Evolutionary conservation across 2,329 filamentous ascomycete species (phyloP).

Genomic region (Alternaria brassicicola): DNA sequence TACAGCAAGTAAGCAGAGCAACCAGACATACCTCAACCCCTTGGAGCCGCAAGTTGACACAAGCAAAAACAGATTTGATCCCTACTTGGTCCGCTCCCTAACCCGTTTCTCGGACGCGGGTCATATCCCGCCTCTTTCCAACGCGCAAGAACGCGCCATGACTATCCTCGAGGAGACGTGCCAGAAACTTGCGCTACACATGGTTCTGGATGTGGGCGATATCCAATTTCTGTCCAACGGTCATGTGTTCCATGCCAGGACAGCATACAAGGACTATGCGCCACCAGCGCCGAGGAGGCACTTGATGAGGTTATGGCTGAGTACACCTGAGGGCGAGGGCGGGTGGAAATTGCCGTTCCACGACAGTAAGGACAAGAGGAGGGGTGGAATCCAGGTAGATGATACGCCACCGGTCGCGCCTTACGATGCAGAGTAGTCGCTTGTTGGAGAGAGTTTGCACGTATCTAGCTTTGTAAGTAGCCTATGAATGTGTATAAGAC

Average conservation of each 20-base stretch:
- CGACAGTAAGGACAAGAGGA: slow-evolving; percentile 82
- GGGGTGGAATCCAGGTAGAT: slow-evolving; percentile 87
- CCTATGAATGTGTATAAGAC: background rate
- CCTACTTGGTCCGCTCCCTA: slow-evolving; percentile 82
- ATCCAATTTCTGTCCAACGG: slow-evolving; percentile 86
- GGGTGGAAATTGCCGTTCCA: slow-evolving; percentile 85
- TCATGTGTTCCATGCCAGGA: slow-evolving; percentile 81
- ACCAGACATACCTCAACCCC: background rate
- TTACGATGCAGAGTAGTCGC: slow-evolving; percentile 73
- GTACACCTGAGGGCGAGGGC: slow-evolving; percentile 79
- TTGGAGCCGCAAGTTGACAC: slow-evolving; percentile 10
- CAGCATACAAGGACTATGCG: slow-evolving; percentile 75
- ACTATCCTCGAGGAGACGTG: slow-evolving; percentile 77
- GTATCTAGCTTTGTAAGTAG: slow-evolving; percentile 1
- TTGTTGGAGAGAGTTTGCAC: background rate
- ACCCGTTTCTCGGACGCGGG: slow-evolving; percentile 75
- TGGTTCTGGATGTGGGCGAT: slow-evolving; percentile 84
- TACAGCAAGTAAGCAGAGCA: slow-evolving; percentile 68
- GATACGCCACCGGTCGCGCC: slow-evolving; percentile 76
- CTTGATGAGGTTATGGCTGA: slow-evolving; percentile 82
- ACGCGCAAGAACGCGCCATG: slow-evolving; percentile 71
- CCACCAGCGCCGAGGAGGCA: slow-evolving; percentile 75
- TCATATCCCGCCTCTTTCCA: slow-evolving; percentile 73
- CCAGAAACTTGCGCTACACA: slow-evolving; percentile 75
- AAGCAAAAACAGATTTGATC: slow-evolving; percentile 67